These are phyloP conservation scores for Penicillium egyptiacum DNA, from an alignment of 495 filamentous ascomycete species.

Conservation along the genomic window DNA sequence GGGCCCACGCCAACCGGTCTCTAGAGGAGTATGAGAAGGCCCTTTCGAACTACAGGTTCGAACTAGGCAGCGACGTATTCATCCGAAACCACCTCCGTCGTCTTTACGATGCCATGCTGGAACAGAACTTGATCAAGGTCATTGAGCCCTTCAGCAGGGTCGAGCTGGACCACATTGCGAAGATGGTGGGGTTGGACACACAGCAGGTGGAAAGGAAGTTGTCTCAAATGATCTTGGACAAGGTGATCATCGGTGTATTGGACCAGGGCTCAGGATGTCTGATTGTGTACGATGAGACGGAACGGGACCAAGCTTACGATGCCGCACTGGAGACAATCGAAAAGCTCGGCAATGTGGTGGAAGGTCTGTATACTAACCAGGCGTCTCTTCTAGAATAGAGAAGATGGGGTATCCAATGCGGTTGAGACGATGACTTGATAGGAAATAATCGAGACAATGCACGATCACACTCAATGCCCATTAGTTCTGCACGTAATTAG, in stretches of 20 bases:
- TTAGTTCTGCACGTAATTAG: not conserved
- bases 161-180: slow-evolving; percentile 93
- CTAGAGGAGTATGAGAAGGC: slow-evolving; percentile 96
- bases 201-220: slow-evolving; percentile 97
- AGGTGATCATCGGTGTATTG: slow-evolving; percentile 94
- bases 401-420: slow-evolving; percentile 20
- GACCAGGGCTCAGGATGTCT: slow-evolving; percentile 97
- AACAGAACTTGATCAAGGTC: slow-evolving; percentile 98
- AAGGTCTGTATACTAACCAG: slow-evolving; percentile 96
- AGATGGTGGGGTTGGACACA: slow-evolving; percentile 94
- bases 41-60: slow-evolving; percentile 81
- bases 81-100: slow-evolving; percentile 92
- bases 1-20: slow-evolving; percentile 89
- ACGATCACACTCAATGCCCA: slow-evolving; percentile 7
- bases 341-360: slow-evolving; percentile 96
- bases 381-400: slow-evolving; percentile 87
- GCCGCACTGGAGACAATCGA: slow-evolving; percentile 92
- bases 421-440: slow-evolving; percentile 19
- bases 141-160: slow-evolving; percentile 98
- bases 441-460: slow-evolving; percentile 27
- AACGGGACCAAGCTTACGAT: slow-evolving; percentile 91
- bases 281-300: slow-evolving; percentile 94
- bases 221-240: slow-evolving; percentile 98
- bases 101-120: slow-evolving; percentile 96
- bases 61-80: slow-evolving; percentile 89